Percentiles rank a stretch among this genome's conserved stretches.
Conservation (phyloP, 257 asterid genomes). For the Solanum neorickii region DNA sequence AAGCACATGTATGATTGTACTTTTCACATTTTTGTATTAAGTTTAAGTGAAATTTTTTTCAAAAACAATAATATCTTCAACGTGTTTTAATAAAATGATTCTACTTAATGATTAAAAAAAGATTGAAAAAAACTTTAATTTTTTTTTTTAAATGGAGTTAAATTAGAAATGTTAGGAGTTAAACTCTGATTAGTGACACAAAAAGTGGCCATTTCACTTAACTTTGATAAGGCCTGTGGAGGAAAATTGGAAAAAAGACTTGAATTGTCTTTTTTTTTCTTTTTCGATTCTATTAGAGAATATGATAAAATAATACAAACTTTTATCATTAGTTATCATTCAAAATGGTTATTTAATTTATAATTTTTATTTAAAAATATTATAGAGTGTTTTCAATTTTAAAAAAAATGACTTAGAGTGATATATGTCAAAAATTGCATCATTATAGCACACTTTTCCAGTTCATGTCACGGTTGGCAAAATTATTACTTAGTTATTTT, state of each 20-base stretch:
- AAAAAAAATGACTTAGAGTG: neutral
- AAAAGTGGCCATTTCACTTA: neutral
- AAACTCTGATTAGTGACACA: neutral
- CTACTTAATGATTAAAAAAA: neutral
- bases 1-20: neutral
- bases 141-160: neutral
- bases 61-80: neutral
- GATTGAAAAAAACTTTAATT: neutral
- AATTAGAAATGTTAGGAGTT: too few relatives aligned
- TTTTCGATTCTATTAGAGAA: neutral
- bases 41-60: neutral
- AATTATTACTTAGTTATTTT: neutral
- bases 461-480: neutral
- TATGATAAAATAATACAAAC: neutral
- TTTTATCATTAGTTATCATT: neutral
- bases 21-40: neutral
- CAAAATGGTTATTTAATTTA: neutral
- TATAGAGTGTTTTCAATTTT: too few relatives aligned
- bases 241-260: neutral
- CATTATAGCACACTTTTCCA: neutral
- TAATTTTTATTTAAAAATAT: too few relatives aligned
- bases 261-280: too few relatives aligned
- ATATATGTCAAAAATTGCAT: neutral
- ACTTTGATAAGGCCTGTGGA: neutral
- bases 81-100: neutral